A percentile compares a stretch with the other conserved stretches of the same genome.
These are phyloP conservation scores for Penicillium fimorum DNA, from an alignment of 495 filamentous ascomycete species.

Conservation along the genomic window DNA sequence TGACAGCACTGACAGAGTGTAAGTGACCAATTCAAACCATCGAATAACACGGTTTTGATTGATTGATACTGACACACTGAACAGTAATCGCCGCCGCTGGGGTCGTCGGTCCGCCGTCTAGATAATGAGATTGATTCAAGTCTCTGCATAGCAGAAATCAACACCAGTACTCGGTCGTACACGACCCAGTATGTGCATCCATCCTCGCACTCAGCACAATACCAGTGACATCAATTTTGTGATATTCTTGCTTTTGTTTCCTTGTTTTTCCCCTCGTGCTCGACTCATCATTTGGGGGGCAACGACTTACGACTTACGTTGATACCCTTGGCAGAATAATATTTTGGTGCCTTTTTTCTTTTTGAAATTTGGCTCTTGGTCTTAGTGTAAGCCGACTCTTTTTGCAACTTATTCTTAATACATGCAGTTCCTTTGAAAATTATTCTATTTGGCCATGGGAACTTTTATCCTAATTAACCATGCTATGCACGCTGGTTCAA, in stretches of 20 bases:
- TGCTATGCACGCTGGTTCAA: neutral
- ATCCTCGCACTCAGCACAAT: neutral
- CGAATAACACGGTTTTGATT: neutral
- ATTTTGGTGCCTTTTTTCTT: constrained; percentile 13
- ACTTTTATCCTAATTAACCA: neutral
- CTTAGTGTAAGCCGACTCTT: constrained; percentile 12
- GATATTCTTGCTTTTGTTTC: constrained; percentile 2
- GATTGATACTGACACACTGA: constrained; percentile 4
- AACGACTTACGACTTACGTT: constrained; percentile 32
- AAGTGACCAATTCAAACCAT: neutral
- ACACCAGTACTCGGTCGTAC: neutral
- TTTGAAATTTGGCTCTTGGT: constrained; percentile 10
- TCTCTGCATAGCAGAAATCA: neutral
- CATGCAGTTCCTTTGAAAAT: neutral
- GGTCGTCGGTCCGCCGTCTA: constrained; percentile 20
- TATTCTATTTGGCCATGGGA: neutral
- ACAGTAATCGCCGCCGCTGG: constrained; percentile 24
- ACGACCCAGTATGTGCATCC: neutral
- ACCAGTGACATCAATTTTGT: constrained; percentile 3
- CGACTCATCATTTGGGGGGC: constrained; percentile 17
- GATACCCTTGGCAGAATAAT: constrained; percentile 30
- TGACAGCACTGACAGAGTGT: constrained; percentile 4
- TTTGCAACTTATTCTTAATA: neutral
- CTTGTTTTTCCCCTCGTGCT: constrained; percentile 18
- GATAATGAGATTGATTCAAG: neutral